phyloP scores from a whole-genome alignment of 2,329 filamentous ascomycete species.

The Aspergillus eucalypticola region DNA sequence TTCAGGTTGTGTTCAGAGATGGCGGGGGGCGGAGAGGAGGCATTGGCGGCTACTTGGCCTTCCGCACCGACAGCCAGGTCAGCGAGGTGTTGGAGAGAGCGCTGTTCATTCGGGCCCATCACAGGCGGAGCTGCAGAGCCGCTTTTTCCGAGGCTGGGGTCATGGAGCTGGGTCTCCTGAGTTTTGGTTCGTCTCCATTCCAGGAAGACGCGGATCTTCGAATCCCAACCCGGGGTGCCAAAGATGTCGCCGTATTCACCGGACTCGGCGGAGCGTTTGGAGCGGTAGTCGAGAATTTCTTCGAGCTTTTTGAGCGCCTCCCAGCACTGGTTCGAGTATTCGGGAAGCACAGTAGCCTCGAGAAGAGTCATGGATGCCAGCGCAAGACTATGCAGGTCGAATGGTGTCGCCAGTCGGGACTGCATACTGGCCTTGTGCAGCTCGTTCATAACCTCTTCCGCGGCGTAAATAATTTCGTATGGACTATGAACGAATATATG shows the following conservation, averaged over 20 bases:
- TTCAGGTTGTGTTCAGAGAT: constrained; percentile 27
- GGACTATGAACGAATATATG: constrained; percentile 45
- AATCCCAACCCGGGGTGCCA: constrained; percentile 42
- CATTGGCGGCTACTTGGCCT: constrained; percentile 35
- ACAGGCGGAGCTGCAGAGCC: constrained; percentile 32
- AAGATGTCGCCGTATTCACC: constrained; percentile 43
- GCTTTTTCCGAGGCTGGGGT: constrained; percentile 23
- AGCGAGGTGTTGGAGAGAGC: constrained; percentile 46
- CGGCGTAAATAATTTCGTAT: constrained; percentile 44
- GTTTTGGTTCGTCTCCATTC: constrained; percentile 40
- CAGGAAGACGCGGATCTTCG: constrained; percentile 43
- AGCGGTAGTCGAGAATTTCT: constrained; percentile 49
- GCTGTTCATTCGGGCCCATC: constrained; percentile 46
- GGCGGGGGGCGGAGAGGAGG: constrained; percentile 30
- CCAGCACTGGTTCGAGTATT: constrained; percentile 42
- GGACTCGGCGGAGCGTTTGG: constrained; percentile 29
- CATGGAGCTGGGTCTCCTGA: constrained; percentile 34
- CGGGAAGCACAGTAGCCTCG: constrained; percentile 44
- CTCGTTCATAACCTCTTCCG: constrained; percentile 43
- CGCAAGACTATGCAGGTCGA: constrained; percentile 44
- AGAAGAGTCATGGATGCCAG: constrained; percentile 45
- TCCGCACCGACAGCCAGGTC: constrained; percentile 47
- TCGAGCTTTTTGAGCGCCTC: constrained; percentile 53
- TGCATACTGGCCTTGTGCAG: constrained; percentile 37
- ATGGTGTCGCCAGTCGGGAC: constrained; percentile 37